Conservation (phyloP, 1,139 yeast genomes). For the Yamadazyma jaroonii region DNA sequence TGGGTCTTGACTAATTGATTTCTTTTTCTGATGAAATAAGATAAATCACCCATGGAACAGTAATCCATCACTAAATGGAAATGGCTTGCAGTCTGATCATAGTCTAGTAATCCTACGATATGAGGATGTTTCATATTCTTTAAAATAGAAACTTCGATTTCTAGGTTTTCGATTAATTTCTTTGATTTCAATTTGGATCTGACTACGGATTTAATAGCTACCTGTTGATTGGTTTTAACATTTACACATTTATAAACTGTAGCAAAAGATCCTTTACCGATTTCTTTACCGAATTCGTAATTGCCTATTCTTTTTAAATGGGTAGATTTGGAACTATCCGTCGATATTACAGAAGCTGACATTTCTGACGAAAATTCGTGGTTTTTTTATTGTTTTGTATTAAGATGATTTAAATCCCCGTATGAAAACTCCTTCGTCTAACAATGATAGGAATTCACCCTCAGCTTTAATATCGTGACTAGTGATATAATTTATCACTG, state of each 20-base stretch:
- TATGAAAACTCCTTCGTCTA: too few species aligned
- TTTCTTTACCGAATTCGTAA: conserved; percentile 44
- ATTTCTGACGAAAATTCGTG: neutral
- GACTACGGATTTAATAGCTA: conserved; percentile 86
- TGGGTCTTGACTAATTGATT: conserved; percentile 70
- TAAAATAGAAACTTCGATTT: conserved; percentile 83
- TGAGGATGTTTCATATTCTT: conserved; percentile 90
- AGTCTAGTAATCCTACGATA: conserved; percentile 81
- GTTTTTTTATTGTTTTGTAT: too few species aligned
- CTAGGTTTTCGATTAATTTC: conserved; percentile 84
- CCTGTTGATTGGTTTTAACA: conserved; percentile 51
- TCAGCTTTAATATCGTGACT: too few species aligned
- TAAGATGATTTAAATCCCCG: too few species aligned
- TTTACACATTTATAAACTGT: conserved; percentile 46
- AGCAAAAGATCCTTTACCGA: conserved; percentile 52
- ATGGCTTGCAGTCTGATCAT: conserved; percentile 72
- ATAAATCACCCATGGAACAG: conserved; percentile 91
- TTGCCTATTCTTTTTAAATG: conserved; percentile 21
- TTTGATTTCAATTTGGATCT: conserved; percentile 80
- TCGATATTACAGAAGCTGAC: conserved; percentile 10
- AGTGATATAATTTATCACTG: too few species aligned
- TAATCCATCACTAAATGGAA: conserved; percentile 96
- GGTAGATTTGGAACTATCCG: conserved; percentile 3
- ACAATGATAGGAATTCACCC: too few species aligned
- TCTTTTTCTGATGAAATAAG: conserved; percentile 78